Conservation (phyloP, 2,329 filamentous ascomycete genomes). For the Talaromyces sp. region DNA sequence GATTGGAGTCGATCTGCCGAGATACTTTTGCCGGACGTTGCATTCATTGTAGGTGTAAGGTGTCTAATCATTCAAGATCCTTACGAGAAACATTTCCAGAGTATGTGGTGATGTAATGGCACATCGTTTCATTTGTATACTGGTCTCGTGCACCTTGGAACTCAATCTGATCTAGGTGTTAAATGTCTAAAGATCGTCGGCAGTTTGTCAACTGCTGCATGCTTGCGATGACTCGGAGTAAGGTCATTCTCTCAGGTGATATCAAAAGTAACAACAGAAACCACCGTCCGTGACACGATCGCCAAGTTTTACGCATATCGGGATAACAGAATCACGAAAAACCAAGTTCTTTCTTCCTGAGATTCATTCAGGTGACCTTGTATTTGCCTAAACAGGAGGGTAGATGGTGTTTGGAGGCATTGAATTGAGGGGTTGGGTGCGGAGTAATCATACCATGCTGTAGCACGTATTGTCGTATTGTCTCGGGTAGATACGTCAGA, state of each 20-base stretch:
- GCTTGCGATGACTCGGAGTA: neutral
- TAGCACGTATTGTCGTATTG: neutral
- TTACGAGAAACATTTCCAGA: neutral
- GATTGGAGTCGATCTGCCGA: neutral
- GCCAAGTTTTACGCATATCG: neutral
- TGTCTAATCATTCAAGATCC: neutral
- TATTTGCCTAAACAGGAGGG: neutral
- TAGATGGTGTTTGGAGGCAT: neutral
- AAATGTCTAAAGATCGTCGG: neutral
- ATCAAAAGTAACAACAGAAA: neutral
- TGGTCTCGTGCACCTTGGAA: neutral
- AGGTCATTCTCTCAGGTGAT: constrained; percentile 3
- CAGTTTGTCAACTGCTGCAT: neutral
- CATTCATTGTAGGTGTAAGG: neutral
- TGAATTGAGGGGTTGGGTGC: constrained; percentile 5
- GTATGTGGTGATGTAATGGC: neutral
- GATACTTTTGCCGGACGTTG: neutral
- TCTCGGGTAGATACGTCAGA: neutral
- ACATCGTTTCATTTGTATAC: neutral
- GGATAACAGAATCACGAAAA: neutral
- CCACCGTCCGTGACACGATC: neutral
- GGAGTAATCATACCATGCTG: neutral
- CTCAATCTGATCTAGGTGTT: neutral
- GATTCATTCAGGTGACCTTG: neutral
- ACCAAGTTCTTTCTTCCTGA: neutral